Evolutionary conservation across 345 rosid species (phyloP).

Genomic region (Sisymbrium irio): DNA sequence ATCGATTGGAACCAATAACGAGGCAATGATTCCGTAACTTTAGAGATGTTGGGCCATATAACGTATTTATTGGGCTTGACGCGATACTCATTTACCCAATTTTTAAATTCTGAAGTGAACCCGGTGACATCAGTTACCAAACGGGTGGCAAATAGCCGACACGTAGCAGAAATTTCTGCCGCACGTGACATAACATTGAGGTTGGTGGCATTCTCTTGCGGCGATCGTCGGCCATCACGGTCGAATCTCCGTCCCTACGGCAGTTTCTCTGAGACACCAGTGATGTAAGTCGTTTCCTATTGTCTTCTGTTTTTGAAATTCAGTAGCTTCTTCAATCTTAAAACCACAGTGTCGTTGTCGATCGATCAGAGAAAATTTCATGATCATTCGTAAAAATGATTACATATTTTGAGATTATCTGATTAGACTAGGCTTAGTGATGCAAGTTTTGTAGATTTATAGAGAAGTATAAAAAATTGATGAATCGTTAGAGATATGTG

Average conservation of each 20-base stretch:
- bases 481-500: too few species aligned
- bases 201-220: not conserved
- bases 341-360: not conserved
- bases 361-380: not conserved
- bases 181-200: not conserved
- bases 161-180: conserved; percentile 9
- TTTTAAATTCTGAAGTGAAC: not conserved
- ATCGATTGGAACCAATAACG: too few species aligned
- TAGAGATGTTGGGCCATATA: not conserved
- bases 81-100: not conserved
- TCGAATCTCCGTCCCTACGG: too few species aligned
- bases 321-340: not conserved
- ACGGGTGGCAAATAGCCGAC: not conserved
- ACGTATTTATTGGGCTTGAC: not conserved
- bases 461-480: too few species aligned
- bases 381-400: not conserved
- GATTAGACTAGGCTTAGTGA: too few species aligned
- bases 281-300: too few species aligned
- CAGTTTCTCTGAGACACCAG: too few species aligned
- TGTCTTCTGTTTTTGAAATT: not conserved
- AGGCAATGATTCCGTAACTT: not conserved
- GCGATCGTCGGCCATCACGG: too few species aligned
- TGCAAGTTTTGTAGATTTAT: too few species aligned
- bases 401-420: too few species aligned
- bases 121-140: not conserved